Evolutionary conservation across 1,284 basidiomycete species (phyloP), one percentile per base, ranked within the genome.

Genomic region (Leccinum pachyderme): DNA sequence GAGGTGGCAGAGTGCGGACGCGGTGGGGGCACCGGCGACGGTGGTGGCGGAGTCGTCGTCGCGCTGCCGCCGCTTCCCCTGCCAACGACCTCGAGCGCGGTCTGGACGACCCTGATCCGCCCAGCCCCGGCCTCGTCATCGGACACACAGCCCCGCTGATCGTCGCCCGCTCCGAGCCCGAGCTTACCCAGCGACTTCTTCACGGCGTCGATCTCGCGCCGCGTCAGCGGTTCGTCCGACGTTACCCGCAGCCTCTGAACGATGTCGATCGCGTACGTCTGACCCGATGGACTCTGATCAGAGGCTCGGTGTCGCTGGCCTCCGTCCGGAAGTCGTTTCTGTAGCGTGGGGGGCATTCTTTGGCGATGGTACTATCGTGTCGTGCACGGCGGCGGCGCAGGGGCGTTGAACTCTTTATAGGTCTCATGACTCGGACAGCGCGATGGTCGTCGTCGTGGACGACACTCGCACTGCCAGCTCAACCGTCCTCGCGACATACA

Each of bases 191-290:
- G 57, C 27, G 61, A 58, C 46, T 60, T 66, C 64, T 71, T 72
- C 58, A 69, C 67, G 25, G 54, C 62, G 48, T 69, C 64, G 57
- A 69, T 63, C 59, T 37, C 61, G 52, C 54, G 61, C 43, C 52
- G 58, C 47, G 64, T 68, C 49, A 70, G 63, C 27, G 60, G 70
- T 47, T 62, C 64, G 54, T 60, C 56, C 31, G 68, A 69, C 48
- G 57, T 58, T 41, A 72, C 56, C 31, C 59, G 67, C 61, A 70
- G 18, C 46, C 54, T 69, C 61, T 69, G 64, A 28, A 71, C 64
- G 54, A 70, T 58, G 49, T 69, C 69, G 54, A 72, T 58, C 55
- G 67, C 54, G 49, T 69, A 65, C 39, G 66, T 58, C 24, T 59
- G 53, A 28, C 7, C 27, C 2, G 49, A 48, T 32, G 55, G 35